These are phyloP conservation scores for Globisporangium mamillatum DNA, from an alignment of 352 stramenopile genomes.

Conservation along the genomic window DNA sequence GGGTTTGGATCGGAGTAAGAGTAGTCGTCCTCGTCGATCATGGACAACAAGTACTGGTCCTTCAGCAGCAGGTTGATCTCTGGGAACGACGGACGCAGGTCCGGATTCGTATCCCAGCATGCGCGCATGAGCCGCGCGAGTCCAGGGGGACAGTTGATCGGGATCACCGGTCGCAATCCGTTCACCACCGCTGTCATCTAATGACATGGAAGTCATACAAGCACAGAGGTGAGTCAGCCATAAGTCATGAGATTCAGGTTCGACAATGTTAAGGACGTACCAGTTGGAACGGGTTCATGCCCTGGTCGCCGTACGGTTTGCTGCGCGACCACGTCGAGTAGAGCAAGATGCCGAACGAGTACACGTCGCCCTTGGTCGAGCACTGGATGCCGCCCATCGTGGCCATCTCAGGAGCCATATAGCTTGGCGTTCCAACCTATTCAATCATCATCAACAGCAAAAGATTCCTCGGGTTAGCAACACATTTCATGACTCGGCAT, in stretches of 20 bases:
- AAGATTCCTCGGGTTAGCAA: not conserved
- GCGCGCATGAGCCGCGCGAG: constrained; percentile 78
- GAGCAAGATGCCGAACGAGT: constrained; percentile 83
- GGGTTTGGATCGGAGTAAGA: constrained; percentile 32
- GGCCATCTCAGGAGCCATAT: constrained; percentile 90
- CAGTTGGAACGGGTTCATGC: constrained; percentile 88
- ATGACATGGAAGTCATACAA: not conserved
- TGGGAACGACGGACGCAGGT: constrained; percentile 68
- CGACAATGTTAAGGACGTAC: constrained; percentile 30
- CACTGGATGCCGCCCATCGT: constrained; percentile 86
- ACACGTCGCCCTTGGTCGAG: constrained; percentile 87
- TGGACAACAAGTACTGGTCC: constrained; percentile 67
- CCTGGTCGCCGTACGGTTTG: constrained; percentile 87
- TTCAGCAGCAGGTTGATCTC: constrained; percentile 80
- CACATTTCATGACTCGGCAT: not conserved
- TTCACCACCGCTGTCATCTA: constrained; percentile 88
- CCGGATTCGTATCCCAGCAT: constrained; percentile 78
- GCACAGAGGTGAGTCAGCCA: constrained; percentile 5
- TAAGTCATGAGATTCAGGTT: constrained; percentile 1
- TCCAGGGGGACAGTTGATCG: constrained; percentile 73
- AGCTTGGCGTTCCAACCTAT: constrained; percentile 84
- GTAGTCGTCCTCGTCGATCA: constrained; percentile 55
- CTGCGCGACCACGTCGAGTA: constrained; percentile 87
- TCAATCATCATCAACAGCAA: not conserved
- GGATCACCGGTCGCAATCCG: constrained; percentile 78